Base-by-base conservation (phyloP, 108 stramenopile genomes). In the Pseudonitzschia pungens region DNA sequence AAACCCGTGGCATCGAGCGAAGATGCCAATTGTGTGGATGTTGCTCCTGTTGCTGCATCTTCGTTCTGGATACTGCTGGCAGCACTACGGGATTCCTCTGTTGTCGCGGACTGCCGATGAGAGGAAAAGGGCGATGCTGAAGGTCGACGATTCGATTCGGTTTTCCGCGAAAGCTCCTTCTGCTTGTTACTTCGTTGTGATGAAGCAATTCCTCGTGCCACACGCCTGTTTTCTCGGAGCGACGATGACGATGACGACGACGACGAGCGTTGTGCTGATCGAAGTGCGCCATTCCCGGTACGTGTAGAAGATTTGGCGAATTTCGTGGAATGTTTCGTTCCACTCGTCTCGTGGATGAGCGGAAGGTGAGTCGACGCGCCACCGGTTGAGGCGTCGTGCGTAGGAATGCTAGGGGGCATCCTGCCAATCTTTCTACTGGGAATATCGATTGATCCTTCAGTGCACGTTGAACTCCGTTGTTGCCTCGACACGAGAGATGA, bases 331-430 rank as follows among this genome's bases (percentile, higher is more conserved):
- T 11, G 42, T 43, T 11, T 43, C 42, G 24, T 60, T 60, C 32
- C 59, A 11, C 10, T 62, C n/a, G 36, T 33, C 60, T 40, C 36
- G 36, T 33, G 32, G 29, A 18, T 10, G n/a, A 62, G 32, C 33
- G 60, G 33, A 40, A 40, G 60, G 14, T 33, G 60, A 62, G 36
- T 62, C 16, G 60, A 40, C 60, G 32, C 32, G 60, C 33, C 60
- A 40, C 40, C 33, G 60, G n/a, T 18, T 9, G 32, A 9, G 0
- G 28, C 60, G 9, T 28, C 60, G 29, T 31, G 60, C 4, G 60
- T 11, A 7, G 60, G 60, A 18, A 62, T 62, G 60, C 60, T 62
- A 20, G 60, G 60, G 40, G 60, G 60, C 60, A 62, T 62, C n/a
- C 40, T 62, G 12, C 18, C 12, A 40, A 0, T 4, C 21, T 22